phyloP scores from a whole-genome alignment of 2,329 filamentous ascomycete genomes.

The Fusarium equiseti region DNA sequence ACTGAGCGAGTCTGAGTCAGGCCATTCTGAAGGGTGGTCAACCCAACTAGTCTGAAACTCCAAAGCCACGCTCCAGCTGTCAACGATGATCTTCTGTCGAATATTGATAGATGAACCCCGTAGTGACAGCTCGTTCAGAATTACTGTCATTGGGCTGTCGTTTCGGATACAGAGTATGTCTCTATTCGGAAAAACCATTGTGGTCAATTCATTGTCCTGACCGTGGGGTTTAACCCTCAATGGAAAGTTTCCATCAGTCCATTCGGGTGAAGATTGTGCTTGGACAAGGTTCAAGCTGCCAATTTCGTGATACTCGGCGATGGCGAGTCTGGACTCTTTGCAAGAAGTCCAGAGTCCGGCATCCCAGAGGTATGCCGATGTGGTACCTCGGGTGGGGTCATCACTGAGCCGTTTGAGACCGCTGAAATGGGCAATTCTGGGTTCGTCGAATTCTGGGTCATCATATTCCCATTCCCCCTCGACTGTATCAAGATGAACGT shows the following conservation, averaged over 20 bases:
- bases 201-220: neutral
- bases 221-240: neutral
- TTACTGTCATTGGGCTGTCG: no score
- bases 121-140: no score
- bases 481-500: neutral
- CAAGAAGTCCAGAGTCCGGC: slow-evolving; percentile 18
- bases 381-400: no score
- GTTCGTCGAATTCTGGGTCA: accelerated
- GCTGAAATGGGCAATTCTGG: no score
- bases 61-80: no score
- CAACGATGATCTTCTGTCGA: accelerated
- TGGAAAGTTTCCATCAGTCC: neutral
- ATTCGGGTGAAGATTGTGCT: no score
- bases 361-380: slow-evolving; percentile 22
- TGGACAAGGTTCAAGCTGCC: accelerated
- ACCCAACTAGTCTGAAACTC: no score
- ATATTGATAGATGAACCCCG: accelerated
- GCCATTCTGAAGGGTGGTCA: no score
- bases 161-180: slow-evolving; percentile 10
- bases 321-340: neutral
- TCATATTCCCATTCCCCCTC: neutral
- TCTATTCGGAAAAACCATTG: neutral
- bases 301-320: neutral
- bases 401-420: no score
- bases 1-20: no score